Evolutionary conservation across 2,329 filamentous ascomycete genomes (phyloP).

Genomic region (Rhynchosporium agropyri): DNA sequence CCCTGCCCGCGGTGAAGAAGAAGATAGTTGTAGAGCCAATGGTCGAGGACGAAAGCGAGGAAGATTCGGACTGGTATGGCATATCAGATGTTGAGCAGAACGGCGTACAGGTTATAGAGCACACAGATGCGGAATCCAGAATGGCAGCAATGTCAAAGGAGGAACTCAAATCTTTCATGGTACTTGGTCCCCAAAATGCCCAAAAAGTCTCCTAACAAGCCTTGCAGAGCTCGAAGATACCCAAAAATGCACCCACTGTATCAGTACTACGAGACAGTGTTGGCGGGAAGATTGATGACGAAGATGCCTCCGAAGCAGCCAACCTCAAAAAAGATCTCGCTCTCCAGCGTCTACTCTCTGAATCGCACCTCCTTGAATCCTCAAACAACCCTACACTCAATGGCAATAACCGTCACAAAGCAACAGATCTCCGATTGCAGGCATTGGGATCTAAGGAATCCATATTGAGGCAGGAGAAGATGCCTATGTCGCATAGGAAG

Average conservation of each 20-base stretch:
- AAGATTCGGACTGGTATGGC: slow-evolving; percentile 62
- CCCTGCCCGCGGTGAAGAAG: slow-evolving; percentile 53
- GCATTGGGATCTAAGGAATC: slow-evolving; percentile 77
- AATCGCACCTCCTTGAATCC: slow-evolving; percentile 82
- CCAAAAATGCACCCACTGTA: slow-evolving; percentile 31
- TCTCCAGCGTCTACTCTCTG: slow-evolving; percentile 84
- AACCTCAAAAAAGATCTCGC: slow-evolving; percentile 91
- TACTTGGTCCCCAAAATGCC: slow-evolving; percentile 38
- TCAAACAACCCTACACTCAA: slow-evolving; percentile 50
- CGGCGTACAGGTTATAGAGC: slow-evolving; percentile 49
- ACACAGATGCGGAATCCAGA: slow-evolving; percentile 40
- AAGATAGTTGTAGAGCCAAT: slow-evolving; percentile 23
- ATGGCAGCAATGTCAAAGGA: slow-evolving; percentile 59
- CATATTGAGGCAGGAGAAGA: slow-evolving; percentile 76
- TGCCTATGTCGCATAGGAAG: slow-evolving; percentile 85
- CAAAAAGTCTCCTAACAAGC: not conserved
- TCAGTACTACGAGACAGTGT: slow-evolving; percentile 37
- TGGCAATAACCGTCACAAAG: slow-evolving; percentile 77
- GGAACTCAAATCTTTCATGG: slow-evolving; percentile 81
- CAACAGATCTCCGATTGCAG: slow-evolving; percentile 81
- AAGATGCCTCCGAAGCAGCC: slow-evolving; percentile 60
- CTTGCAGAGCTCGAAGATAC: slow-evolving; percentile 40
- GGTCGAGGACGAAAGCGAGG: slow-evolving; percentile 41
- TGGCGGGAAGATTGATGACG: slow-evolving; percentile 44
- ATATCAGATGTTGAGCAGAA: slow-evolving; percentile 56